Conservation (phyloP, 352 stramenopile genomes). For the Ochromonadaceae sp. region DNA sequence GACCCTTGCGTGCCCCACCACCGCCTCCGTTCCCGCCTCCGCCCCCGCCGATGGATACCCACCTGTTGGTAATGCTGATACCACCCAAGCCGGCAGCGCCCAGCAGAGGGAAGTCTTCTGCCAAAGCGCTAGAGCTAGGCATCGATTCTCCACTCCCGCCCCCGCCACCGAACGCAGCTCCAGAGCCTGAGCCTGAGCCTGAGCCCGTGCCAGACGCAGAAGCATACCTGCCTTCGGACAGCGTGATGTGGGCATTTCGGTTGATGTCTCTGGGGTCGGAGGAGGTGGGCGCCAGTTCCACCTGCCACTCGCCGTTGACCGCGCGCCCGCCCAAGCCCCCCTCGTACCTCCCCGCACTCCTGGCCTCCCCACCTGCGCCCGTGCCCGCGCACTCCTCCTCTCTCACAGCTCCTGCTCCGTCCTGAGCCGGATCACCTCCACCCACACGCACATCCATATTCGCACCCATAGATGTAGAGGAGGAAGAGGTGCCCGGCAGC, state of each 20-base stretch:
- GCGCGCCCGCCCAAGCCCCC: conserved; percentile 10
- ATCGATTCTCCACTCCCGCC: background rate
- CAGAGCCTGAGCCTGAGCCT: background rate
- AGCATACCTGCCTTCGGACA: too few relatives aligned
- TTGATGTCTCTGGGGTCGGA: background rate
- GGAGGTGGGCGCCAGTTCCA: background rate
- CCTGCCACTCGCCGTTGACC: conserved; percentile 2
- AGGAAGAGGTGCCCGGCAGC: too few relatives aligned
- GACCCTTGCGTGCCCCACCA: too few relatives aligned
- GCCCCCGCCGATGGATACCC: too few relatives aligned
- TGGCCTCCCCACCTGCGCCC: background rate
- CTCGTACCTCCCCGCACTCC: background rate
- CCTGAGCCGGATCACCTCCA: too few relatives aligned
- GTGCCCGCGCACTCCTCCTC: too few relatives aligned
- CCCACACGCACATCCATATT: too few relatives aligned
- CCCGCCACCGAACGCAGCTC: background rate
- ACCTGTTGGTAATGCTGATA: too few relatives aligned
- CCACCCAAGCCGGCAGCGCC: background rate
- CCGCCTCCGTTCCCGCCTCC: too few relatives aligned
- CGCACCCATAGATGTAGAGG: too few relatives aligned
- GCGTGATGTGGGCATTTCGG: background rate
- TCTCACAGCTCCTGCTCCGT: too few relatives aligned
- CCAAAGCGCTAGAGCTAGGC: too few relatives aligned
- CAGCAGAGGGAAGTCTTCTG: background rate
- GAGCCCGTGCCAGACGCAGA: background rate